Base-by-base conservation (phyloP, 768 basidiomycete species). In the Lentinula detonsa region DNA sequence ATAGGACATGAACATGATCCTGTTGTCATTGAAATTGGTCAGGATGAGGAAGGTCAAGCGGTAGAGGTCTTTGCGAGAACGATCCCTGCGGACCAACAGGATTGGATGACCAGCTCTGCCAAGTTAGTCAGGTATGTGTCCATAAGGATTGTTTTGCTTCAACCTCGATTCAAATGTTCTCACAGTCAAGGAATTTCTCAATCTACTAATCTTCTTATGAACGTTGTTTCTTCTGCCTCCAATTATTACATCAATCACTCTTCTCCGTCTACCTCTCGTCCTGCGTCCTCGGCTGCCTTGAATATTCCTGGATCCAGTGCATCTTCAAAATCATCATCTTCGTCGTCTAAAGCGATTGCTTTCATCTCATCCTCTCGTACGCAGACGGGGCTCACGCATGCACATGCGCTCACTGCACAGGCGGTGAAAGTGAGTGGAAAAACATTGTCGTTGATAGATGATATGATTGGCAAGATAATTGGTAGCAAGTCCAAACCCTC, bases 1-100 rank as follows among this genome's bases (percentile, higher is more conserved):
- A 70, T 72, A 15, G 83, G 82, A 6, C 77, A 78, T 51, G 81
- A 85, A 65, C 78, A 78, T 63, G 83, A 84, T 64, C 83, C 87
- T 0, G 88, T 93, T n/a, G 71, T 91, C 54, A 82, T 91, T 60
- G 87, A 91, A 66, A 81, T 91, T 34, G 81, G 83, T 0, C 80
- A 84, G 55, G 77, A 79, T 13, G 70, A 69, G 46, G 74, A 73
- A 53, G 72, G 73, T 63, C 73, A 71, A 28, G 77, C 83, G 5
- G 72, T 79, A 23, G 77, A 82, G 62, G 79, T 85, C 31, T 85
- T 85, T 65, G 87, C 85, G 11, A 75, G 81, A 45, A 79, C 81
- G 8, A 79, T 91, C 1, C 85, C 85, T 23, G 80, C 85, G 15
- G 86, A 87, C 28, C 82, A 91, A 64, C 79, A 83, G 69, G 85